Percentiles rank a stretch among this genome's conserved stretches.
Conservation (phyloP, 2,329 filamentous ascomycete species). For the Aspergillus terreus region DNA sequence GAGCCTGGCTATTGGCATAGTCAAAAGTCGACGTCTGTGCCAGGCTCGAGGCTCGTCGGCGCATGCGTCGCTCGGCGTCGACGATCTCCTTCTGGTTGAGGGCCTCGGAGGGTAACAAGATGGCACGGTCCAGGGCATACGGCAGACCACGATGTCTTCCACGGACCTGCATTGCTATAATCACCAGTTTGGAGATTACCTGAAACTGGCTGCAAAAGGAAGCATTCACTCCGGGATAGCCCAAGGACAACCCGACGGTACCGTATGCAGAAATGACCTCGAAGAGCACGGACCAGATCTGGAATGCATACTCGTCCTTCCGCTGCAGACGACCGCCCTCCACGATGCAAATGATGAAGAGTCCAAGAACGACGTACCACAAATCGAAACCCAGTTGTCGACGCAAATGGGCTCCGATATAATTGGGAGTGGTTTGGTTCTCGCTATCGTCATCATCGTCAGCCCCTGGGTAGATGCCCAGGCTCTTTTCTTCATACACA, state of each 20-base stretch:
- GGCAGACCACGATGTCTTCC: conserved; percentile 63
- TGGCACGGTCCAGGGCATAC: conserved; percentile 66
- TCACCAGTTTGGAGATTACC: conserved; percentile 62
- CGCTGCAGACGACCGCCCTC: conserved; percentile 71
- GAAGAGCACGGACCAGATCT: conserved; percentile 69
- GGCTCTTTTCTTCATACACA: conserved; percentile 78
- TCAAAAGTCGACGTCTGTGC: conserved; percentile 26
- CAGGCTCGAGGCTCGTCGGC: conserved; percentile 34
- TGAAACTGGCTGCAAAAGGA: conserved; percentile 81
- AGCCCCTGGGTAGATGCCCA: conserved; percentile 64
- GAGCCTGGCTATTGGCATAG: background rate
- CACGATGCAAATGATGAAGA: conserved; percentile 87
- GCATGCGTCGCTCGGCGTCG: conserved; percentile 47
- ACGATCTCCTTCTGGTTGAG: conserved; percentile 58
- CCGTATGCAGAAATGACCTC: conserved; percentile 90
- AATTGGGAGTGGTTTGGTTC: conserved; percentile 62
- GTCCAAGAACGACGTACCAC: conserved; percentile 92
- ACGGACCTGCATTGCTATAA: conserved; percentile 64
- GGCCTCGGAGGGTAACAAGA: conserved; percentile 64
- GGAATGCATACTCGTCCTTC: conserved; percentile 56
- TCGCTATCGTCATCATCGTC: conserved; percentile 48
- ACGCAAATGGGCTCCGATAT: conserved; percentile 86
- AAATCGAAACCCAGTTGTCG: conserved; percentile 93
- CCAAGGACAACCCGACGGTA: conserved; percentile 86
- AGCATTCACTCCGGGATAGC: conserved; percentile 70